phyloP scores from a whole-genome alignment of 2,329 filamentous ascomycete species.

The Neurospora crassa region DNA sequence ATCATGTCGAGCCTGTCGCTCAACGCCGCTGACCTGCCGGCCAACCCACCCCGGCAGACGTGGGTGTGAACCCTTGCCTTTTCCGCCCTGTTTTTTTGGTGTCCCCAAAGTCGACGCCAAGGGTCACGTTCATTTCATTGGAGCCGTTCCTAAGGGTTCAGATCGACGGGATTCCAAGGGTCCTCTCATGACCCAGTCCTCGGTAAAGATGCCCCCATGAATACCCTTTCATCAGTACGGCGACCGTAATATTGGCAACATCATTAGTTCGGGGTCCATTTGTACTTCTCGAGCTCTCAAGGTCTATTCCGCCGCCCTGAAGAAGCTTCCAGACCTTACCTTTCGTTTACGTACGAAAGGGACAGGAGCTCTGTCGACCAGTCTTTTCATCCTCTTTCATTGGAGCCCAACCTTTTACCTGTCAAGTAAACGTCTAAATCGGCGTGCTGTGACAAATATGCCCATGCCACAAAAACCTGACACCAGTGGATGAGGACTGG shows the following conservation, averaged over 20 bases:
- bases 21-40: slow-evolving; percentile 10
- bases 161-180: not conserved
- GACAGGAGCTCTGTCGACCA: not conserved
- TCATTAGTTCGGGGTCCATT: not conserved
- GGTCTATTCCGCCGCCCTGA: not conserved
- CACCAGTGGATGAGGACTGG: no score
- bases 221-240: not conserved
- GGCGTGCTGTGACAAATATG: no score
- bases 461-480: no score
- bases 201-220: not conserved
- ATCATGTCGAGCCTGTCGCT: slow-evolving; percentile 5
- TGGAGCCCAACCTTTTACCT: not conserved
- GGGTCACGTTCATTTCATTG: not conserved
- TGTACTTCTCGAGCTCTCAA: not conserved
- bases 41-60: not conserved
- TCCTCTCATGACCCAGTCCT: not conserved
- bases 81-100: not conserved
- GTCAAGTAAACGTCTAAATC: no score
- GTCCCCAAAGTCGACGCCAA: not conserved
- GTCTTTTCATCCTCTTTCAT: not conserved
- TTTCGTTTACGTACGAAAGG: not conserved
- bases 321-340: not conserved
- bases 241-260: not conserved
- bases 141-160: not conserved
- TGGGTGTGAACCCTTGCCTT: slow-evolving; percentile 15